phyloP scores from a whole-genome alignment of 2,329 filamentous ascomycete genomes.

The Aspergillus transmontanensis region DNA sequence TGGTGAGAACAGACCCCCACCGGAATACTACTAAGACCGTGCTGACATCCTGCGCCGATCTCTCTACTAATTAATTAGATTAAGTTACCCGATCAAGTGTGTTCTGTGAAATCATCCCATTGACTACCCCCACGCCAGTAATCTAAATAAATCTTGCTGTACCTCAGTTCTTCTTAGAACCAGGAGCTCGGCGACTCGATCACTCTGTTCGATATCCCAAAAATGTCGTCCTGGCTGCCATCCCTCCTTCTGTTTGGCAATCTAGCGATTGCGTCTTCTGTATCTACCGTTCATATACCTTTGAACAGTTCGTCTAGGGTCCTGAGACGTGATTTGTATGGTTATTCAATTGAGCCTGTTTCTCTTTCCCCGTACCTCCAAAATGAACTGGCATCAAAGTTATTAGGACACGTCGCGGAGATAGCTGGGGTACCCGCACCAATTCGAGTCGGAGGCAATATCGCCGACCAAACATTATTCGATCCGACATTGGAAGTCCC shows the following conservation, averaged over 20 bases:
- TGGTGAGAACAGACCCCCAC: background rate
- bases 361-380: constrained; percentile 6
- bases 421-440: constrained; percentile 2
- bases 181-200: background rate
- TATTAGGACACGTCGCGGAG: background rate
- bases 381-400: background rate
- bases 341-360: constrained; percentile 12
- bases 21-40: background rate
- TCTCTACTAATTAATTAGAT: background rate
- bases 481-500: background rate
- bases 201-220: background rate
- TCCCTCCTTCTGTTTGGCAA: background rate
- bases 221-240: background rate
- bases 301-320: background rate
- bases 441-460: constrained; percentile 11
- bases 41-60: background rate
- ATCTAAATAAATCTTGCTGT: background rate
- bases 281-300: constrained; percentile 1
- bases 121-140: background rate
- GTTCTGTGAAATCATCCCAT: background rate
- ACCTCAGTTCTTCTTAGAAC: background rate
- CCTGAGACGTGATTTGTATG: constrained; percentile 9
- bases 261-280: background rate
- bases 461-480: constrained; percentile 12
- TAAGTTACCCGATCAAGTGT: background rate